A percentile compares a stretch with the other conserved stretches of the same genome.
Evolutionary conservation across 2,329 filamentous ascomycete genomes (phyloP).

Genomic region (Corinectria fuckeliana): DNA sequence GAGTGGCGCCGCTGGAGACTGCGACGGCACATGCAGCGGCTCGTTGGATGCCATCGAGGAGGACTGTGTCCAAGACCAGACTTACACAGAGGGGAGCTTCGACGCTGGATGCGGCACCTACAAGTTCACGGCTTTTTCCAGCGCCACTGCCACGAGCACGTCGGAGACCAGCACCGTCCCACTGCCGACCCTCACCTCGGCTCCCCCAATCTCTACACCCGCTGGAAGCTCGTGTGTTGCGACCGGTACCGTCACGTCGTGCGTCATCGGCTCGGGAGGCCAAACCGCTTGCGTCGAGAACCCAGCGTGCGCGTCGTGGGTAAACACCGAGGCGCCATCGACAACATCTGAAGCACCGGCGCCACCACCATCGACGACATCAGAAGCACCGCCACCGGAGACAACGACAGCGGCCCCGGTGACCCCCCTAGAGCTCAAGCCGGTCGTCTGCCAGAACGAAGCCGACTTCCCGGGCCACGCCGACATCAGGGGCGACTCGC

Average conservation of each 20-base stretch:
- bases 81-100: background rate
- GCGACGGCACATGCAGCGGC: background rate
- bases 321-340: background rate
- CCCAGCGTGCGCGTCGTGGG: background rate
- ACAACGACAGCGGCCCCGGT: background rate
- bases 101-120: constrained; percentile 5
- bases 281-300: background rate
- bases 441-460: background rate
- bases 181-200: no score
- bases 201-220: no score
- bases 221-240: background rate
- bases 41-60: background rate
- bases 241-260: background rate
- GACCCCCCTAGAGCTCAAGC: constrained; percentile 1
- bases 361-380: background rate
- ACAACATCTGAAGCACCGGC: background rate
- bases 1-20: background rate
- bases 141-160: background rate
- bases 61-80: background rate
- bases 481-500: background rate
- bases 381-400: background rate
- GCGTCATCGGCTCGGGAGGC: background rate
- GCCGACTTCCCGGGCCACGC: background rate
- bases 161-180: background rate
- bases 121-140: background rate